These are phyloP conservation scores for Mucor circinelloides DNA, from an alignment of 371 early-diverging fungal species.

Conservation along the genomic window DNA sequence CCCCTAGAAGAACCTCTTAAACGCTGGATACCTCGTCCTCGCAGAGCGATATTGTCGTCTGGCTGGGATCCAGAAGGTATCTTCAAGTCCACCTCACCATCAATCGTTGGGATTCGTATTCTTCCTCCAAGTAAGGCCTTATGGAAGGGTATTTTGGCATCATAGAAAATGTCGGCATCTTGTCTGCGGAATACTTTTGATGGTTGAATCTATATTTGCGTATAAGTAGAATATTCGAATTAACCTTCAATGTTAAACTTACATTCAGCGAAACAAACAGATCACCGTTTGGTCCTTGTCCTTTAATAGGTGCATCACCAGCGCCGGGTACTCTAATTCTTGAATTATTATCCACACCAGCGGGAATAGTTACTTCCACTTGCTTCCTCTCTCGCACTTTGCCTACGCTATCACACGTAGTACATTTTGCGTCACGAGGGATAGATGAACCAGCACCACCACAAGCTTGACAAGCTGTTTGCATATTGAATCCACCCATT, in stretches of 20 bases:
- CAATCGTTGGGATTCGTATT: constrained; percentile 84
- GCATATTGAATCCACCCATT: constrained; percentile 85
- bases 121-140: constrained; percentile 88
- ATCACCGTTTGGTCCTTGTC: constrained; percentile 79
- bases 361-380: constrained; percentile 79
- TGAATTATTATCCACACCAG: constrained; percentile 63
- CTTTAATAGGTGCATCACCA: constrained; percentile 86
- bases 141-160: constrained; percentile 76
- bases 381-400: constrained; percentile 70
- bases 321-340: constrained; percentile 75
- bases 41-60: constrained; percentile 74
- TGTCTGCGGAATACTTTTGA: constrained; percentile 79
- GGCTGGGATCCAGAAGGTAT: constrained; percentile 87
- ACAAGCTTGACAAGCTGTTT: constrained; percentile 80
- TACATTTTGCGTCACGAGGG: constrained; percentile 70
- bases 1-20: constrained; percentile 64
- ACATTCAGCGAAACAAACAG: constrained; percentile 60
- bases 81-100: constrained; percentile 90
- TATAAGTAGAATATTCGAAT: background rate
- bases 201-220: constrained; percentile 40
- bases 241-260: background rate
- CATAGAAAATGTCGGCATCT: constrained; percentile 76
- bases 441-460: constrained; percentile 80
- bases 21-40: constrained; percentile 73
- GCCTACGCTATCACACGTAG: constrained; percentile 81